A percentile compares a stretch with the other conserved stretches of the same genome.
phyloP scores from a whole-genome alignment of 1,284 basidiomycete species.

The Melanopsichium pennsylvanicum region DNA sequence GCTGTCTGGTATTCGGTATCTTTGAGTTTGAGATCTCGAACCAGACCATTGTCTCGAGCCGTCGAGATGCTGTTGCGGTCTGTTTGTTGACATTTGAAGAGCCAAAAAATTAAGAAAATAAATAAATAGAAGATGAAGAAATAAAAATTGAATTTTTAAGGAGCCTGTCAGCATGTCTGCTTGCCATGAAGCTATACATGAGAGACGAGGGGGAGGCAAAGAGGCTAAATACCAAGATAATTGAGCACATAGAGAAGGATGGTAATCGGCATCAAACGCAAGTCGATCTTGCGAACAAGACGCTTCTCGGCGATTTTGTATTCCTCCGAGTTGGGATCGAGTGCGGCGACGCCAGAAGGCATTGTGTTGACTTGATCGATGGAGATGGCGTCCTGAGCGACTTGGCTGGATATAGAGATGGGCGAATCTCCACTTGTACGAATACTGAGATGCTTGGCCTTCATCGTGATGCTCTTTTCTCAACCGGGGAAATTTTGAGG shows the following conservation, averaged over 20 bases:
- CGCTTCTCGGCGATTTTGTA: slow-evolving; percentile 31
- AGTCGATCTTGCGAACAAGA: slow-evolving; percentile 49
- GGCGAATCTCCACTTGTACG: too few relatives aligned
- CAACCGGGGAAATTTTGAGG: too few relatives aligned
- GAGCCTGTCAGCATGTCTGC: too few relatives aligned
- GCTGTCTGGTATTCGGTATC: slow-evolving; percentile 68
- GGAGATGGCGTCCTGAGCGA: slow-evolving; percentile 21
- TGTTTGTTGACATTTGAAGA: too few relatives aligned
- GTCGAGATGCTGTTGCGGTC: slow-evolving; percentile 27
- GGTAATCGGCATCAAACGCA: slow-evolving; percentile 26
- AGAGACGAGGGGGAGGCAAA: too few relatives aligned
- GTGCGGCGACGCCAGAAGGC: neutral
- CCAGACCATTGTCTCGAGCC: slow-evolving; percentile 42
- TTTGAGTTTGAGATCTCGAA: slow-evolving; percentile 58
- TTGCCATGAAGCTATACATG: too few relatives aligned
- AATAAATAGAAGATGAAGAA: too few relatives aligned
- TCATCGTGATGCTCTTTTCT: too few relatives aligned
- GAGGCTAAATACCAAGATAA: slow-evolving; percentile 1
- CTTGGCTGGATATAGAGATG: neutral
- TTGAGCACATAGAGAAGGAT: slow-evolving; percentile 32
- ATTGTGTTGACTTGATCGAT: slow-evolving; percentile 11
- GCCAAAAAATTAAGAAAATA: too few relatives aligned
- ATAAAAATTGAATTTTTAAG: too few relatives aligned
- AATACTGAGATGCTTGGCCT: too few relatives aligned
- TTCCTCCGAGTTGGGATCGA: slow-evolving; percentile 32